Evolutionary conservation across 495 filamentous ascomycete species (phyloP), one percentile per base, ranked within the genome.

Genomic region (Endocarpon pusillum): DNA sequence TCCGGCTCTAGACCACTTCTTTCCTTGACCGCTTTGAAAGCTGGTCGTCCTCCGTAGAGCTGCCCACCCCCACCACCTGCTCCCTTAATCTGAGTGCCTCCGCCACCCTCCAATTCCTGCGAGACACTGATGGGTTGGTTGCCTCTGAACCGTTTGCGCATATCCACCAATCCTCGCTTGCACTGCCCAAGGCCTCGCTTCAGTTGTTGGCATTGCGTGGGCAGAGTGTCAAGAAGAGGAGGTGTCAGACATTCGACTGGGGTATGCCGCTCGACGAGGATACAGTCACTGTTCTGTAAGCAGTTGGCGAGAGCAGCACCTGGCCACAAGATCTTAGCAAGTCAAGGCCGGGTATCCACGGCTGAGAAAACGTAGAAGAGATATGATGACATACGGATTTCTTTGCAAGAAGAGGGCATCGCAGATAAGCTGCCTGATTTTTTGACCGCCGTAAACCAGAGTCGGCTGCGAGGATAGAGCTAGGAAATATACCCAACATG

Each of bases 81-180:
- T 6, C 71, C 81, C 54, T 94, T 93, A 32, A 94, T 50, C 52
- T 86, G 79, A 44, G 50, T 20, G 35, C 44, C 18, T 19, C 34
- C 40, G 19, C 67, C 70, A 23, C 60, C 63, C 31, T 79, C 65
- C 15, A 66, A 36, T 45, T 85, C 73, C 40, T 72, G 60, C 31
- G 60, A 57, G 19, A 79, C 66, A 18, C 71, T 64, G 41, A 93
- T 66, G 28, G 89, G 85, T 43, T 80, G 68, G 58, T 97, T 96
- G n/a, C 89, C 91, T 27, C 91, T 70, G 61, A 97, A 96, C 16
- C 91, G 77, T 57, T 97, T 97, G 49, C 91, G 78, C 91, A 97
- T 97, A 58, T 97, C 89, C 47, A 96, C 71, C 74, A 91, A 72
- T 33, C 91, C 89, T 48, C 42, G 67, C 64, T 92, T 91, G 72